Conservation (phyloP, 1,139 yeast genomes). For the Candida tropicalis region DNA sequence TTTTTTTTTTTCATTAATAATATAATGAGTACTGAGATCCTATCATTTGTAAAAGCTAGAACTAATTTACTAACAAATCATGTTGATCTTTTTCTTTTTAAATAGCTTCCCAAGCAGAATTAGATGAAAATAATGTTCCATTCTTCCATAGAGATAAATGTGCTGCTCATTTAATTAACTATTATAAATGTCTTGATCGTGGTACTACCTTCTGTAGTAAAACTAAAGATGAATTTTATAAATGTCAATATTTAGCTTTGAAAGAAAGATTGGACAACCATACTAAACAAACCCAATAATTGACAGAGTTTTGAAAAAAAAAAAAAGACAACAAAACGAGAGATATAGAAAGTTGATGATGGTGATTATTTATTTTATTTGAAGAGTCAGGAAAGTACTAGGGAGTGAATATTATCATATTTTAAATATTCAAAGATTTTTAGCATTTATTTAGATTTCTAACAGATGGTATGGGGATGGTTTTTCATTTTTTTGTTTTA, state of each 20-base stretch:
- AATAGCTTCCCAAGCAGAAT: constrained; percentile 36
- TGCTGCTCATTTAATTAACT: constrained; percentile 48
- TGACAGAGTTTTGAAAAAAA: not conserved
- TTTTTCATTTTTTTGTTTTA: too few species aligned
- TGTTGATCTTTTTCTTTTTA: not conserved
- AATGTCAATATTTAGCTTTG: constrained; percentile 49
- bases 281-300: constrained; percentile 17
- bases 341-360: not conserved
- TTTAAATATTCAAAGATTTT: constrained; percentile 2
- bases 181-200: constrained; percentile 50
- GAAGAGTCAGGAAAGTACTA: not conserved
- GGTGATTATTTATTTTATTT: not conserved
- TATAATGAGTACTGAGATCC: too few species aligned
- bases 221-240: constrained; percentile 50
- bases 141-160: constrained; percentile 51
- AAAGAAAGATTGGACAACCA: constrained; percentile 45
- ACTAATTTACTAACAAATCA: too few species aligned
- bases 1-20: too few species aligned
- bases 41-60: too few species aligned
- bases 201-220: constrained; percentile 46
- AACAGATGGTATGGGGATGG: too few species aligned
- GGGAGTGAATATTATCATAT: not conserved
- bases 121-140: constrained; percentile 48
- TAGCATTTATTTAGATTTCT: not conserved
- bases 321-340: not conserved